Percentiles rank a stretch among this genome's conserved stretches.
phyloP scores from a whole-genome alignment of 75 land plant species.

The Cryptomeria japonica region DNA sequence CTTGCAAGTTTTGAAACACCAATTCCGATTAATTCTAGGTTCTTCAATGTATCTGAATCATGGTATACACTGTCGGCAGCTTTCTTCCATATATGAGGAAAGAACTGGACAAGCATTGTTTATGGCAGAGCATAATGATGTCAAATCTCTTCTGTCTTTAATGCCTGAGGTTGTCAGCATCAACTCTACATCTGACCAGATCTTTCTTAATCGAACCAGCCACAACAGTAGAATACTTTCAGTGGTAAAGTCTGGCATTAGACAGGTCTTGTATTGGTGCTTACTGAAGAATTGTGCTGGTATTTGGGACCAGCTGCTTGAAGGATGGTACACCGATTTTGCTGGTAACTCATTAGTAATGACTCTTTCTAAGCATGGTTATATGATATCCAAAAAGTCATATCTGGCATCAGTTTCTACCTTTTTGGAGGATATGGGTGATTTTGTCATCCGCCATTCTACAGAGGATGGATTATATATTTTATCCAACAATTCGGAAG shows the following conservation, averaged over 20 bases:
- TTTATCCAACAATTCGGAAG: constrained; percentile 15
- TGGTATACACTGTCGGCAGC: constrained; percentile 22
- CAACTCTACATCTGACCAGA: constrained; percentile 1
- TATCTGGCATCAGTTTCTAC: constrained; percentile 21
- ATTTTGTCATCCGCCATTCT: constrained; percentile 15
- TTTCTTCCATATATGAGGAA: constrained; percentile 20
- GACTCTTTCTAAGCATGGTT: constrained; percentile 33
- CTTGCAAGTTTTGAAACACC: constrained; percentile 20
- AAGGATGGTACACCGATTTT: constrained; percentile 44
- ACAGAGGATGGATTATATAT: constrained; percentile 13
- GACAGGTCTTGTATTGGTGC: constrained; percentile 41
- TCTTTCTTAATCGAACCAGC: constrained; percentile 5
- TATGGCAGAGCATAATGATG: constrained; percentile 8
- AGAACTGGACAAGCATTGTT: constrained; percentile 22
- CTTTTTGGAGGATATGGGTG: constrained; percentile 31
- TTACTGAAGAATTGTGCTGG: constrained; percentile 36
- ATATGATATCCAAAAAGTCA: constrained; percentile 16
- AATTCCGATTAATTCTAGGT: constrained; percentile 32
- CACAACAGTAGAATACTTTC: constrained; percentile 29
- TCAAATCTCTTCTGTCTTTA: constrained; percentile 10
- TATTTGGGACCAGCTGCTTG: constrained; percentile 35
- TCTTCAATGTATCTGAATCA: constrained; percentile 13
- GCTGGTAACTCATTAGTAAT: constrained; percentile 22
- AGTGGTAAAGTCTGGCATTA: constrained; percentile 28
- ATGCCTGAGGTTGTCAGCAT: constrained; percentile 29